Evolutionary conservation across 139 green algal genomes (phyloP).

Genomic region (Auxenochlorella pyrenoidosa): DNA sequence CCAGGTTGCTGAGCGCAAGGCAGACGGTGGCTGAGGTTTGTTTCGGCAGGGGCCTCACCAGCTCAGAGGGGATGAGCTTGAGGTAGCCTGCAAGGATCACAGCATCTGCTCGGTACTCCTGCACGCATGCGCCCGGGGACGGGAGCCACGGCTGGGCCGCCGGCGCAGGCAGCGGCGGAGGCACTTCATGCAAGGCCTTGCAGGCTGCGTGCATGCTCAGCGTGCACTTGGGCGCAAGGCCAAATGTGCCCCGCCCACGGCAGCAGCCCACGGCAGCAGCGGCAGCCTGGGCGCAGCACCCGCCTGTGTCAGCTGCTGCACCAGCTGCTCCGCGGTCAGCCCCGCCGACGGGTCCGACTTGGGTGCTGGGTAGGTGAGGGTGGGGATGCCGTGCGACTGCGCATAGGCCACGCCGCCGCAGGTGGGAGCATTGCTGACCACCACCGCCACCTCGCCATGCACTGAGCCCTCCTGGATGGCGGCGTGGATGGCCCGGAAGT

Average conservation of each 20-base stretch:
- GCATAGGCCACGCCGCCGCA: constrained; percentile 89
- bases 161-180: not conserved
- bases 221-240: not conserved
- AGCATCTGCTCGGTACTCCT: constrained; percentile 65
- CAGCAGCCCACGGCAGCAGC: not conserved
- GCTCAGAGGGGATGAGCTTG: constrained; percentile 87
- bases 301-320: constrained; percentile 52
- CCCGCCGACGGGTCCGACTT: constrained; percentile 53
- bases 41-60: constrained; percentile 48
- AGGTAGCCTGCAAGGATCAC: constrained; percentile 96
- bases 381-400: constrained; percentile 74
- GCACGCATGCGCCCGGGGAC: not conserved
- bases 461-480: constrained; percentile 74
- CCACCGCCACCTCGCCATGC: constrained; percentile 65
- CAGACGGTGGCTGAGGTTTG: too few relatives aligned
- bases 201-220: not conserved
- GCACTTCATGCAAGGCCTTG: not conserved
- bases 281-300: not conserved
- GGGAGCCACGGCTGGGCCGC: not conserved
- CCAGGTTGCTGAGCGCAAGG: too few relatives aligned
- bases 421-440: constrained; percentile 82
- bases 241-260: not conserved
- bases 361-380: constrained; percentile 74
- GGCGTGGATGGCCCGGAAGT: constrained; percentile 89
- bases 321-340: constrained; percentile 59